A percentile compares a stretch with the other conserved stretches of the same genome.
phyloP scores from a whole-genome alignment of 371 early-diverging fungal species.

The Saksenaea oblongispora region DNA sequence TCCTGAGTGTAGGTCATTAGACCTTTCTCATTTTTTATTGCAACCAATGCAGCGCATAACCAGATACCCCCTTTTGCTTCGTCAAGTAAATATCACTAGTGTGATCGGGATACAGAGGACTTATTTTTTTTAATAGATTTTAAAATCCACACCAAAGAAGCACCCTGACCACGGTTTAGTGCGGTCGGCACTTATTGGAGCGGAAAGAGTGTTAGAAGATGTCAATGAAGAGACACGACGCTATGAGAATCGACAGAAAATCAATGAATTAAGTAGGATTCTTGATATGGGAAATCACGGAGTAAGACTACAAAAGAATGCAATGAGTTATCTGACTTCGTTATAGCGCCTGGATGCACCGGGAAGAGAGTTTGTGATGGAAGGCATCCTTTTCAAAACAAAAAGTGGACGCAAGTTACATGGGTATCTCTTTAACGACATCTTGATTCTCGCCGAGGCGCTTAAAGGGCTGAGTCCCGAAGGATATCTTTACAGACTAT shows the following conservation, averaged over 20 bases:
- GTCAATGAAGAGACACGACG: constrained; percentile 81
- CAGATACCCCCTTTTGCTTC: constrained; percentile 86
- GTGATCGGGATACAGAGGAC: background rate
- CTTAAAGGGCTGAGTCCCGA: constrained; percentile 38
- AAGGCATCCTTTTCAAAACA: constrained; percentile 80
- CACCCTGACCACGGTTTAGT: constrained; percentile 81
- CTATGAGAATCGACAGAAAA: constrained; percentile 71
- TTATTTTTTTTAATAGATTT: constrained; percentile 49
- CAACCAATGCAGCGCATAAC: constrained; percentile 95
- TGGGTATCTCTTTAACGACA: constrained; percentile 87
- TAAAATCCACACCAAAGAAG: constrained; percentile 79
- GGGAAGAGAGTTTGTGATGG: constrained; percentile 77
- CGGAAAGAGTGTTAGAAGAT: constrained; percentile 69
- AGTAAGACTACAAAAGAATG: constrained; percentile 34
- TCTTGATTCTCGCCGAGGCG: constrained; percentile 70
- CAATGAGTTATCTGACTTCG: background rate
- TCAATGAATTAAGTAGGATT: constrained; percentile 68
- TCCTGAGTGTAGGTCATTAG: constrained; percentile 78
- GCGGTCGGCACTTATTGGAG: constrained; percentile 66
- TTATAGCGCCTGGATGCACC: constrained; percentile 55
- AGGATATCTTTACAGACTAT: constrained; percentile 53
- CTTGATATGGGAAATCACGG: constrained; percentile 69
- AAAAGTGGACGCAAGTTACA: constrained; percentile 84
- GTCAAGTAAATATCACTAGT: constrained; percentile 54
- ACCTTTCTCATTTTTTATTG: constrained; percentile 84